Evolutionary conservation across 2,329 filamentous ascomycete genomes (phyloP).

Genomic region (Hymenoscyphus albidus): DNA sequence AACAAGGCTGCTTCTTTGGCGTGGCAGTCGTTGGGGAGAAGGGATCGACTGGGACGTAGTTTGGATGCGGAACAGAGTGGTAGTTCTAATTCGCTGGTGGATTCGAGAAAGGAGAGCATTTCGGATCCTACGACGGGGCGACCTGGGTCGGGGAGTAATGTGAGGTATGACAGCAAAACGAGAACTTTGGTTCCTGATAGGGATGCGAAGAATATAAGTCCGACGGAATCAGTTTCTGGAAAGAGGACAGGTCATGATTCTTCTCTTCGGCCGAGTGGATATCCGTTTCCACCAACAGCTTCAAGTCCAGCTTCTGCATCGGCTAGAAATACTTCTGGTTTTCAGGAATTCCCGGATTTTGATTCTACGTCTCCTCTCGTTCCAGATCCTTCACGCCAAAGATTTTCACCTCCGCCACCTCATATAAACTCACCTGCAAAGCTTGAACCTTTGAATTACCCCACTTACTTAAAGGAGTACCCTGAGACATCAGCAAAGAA

Average conservation of each 20-base stretch:
- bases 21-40: constrained; percentile 40
- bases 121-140: constrained; percentile 20
- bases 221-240: constrained; percentile 28
- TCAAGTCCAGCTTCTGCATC: constrained; percentile 29
- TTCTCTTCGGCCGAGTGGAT: constrained; percentile 28
- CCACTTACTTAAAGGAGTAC: constrained; percentile 37
- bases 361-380: constrained; percentile 21
- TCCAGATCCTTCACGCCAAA: constrained; percentile 24
- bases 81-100: constrained; percentile 26
- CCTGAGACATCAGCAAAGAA: constrained; percentile 33
- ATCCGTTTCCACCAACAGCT: constrained; percentile 34
- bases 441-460: constrained; percentile 39
- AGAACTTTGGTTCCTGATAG: constrained; percentile 30
- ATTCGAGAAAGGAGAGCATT: constrained; percentile 24
- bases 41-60: constrained; percentile 30
- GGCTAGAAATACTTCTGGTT: constrained; percentile 24
- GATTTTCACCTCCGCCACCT: constrained; percentile 30
- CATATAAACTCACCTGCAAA: constrained; percentile 26
- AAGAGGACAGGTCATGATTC: constrained; percentile 23
- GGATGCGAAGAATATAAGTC: constrained; percentile 21
- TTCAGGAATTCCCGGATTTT: constrained; percentile 29
- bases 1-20: constrained; percentile 63
- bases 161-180: constrained; percentile 35
- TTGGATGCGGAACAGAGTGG: constrained; percentile 28
- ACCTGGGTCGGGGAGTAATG: constrained; percentile 21